Evolutionary conservation across 768 basidiomycete genomes (phyloP).

Genomic region (Hirschioporus abietinus): DNA sequence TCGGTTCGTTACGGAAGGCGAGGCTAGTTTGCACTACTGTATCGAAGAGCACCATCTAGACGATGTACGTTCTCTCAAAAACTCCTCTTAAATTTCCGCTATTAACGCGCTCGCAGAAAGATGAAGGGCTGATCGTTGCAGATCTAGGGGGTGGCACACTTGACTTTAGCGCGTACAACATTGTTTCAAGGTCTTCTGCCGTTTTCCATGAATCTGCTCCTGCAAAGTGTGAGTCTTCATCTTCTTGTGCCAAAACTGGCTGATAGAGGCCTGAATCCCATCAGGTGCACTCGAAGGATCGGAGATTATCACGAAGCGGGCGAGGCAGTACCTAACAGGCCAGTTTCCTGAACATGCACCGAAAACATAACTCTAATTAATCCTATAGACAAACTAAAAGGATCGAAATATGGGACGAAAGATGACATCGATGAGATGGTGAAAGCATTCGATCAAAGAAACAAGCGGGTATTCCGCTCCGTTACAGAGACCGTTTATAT

Average conservation of each 20-base stretch:
- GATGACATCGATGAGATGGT: constrained; percentile 40
- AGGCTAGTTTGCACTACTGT: neutral
- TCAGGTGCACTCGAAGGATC: constrained; percentile 38
- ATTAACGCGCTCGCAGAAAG: constrained; percentile 23
- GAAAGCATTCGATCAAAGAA: constrained; percentile 39
- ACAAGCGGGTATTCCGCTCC: constrained; percentile 40
- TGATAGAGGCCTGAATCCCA: neutral
- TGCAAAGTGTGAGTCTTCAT: neutral
- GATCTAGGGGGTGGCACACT: constrained; percentile 80
- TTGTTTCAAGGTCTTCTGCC: neutral
- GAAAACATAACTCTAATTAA: too few species aligned
- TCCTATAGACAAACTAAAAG: constrained; percentile 31
- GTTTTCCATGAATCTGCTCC: neutral
- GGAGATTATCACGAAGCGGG: constrained; percentile 32
- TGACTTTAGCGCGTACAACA: constrained; percentile 37
- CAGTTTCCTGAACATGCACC: neutral
- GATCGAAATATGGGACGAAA: constrained; percentile 32
- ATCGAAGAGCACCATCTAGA: too few species aligned
- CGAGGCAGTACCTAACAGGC: constrained; percentile 26
- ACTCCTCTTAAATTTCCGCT: neutral
- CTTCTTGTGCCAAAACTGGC: neutral
- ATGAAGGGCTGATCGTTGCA: constrained; percentile 66
- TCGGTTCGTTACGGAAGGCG: constrained; percentile 18
- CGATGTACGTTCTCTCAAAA: too few species aligned
- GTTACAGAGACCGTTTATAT: constrained; percentile 37